A percentile compares a stretch with the other conserved stretches of the same genome.
These are phyloP conservation scores for Pleurozium schreberi DNA, from an alignment of 225 moss, liverwort and hornwort genomes.

Conservation along the genomic window DNA sequence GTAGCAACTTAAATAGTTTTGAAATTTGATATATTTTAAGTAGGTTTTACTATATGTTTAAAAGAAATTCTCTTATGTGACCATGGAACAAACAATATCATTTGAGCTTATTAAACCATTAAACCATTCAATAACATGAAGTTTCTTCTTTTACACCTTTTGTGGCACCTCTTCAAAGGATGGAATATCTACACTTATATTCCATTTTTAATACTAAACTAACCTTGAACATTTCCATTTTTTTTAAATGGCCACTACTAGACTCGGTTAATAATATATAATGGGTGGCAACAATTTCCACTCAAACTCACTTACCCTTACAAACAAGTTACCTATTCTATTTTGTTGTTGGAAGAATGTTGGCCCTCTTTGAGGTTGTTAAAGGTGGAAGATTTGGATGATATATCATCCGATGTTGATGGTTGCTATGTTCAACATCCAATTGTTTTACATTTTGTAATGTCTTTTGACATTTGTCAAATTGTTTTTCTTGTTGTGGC, in stretches of 20 bases:
- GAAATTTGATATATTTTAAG: neutral
- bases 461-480: neutral
- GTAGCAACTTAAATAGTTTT: too few species aligned
- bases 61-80: neutral
- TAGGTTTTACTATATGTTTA: neutral
- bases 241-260: too few species aligned
- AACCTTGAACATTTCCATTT: neutral
- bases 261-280: too few species aligned
- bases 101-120: neutral
- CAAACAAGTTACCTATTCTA: neutral
- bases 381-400: slow-evolving; percentile 1
- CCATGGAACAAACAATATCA: neutral
- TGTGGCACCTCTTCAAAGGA: neutral
- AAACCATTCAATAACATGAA: neutral
- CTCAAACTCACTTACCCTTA: neutral
- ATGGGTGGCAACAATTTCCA: neutral
- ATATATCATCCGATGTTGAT: neutral
- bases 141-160: neutral
- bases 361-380: neutral
- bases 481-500: neutral
- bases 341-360: neutral
- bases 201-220: too few species aligned
- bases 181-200: neutral
- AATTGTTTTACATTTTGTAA: neutral
- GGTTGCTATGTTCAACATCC: neutral